Percentiles rank a stretch among this genome's conserved stretches.
Evolutionary conservation across 1,139 yeast genomes (phyloP).

Genomic region (Diutina neorugosa): DNA sequence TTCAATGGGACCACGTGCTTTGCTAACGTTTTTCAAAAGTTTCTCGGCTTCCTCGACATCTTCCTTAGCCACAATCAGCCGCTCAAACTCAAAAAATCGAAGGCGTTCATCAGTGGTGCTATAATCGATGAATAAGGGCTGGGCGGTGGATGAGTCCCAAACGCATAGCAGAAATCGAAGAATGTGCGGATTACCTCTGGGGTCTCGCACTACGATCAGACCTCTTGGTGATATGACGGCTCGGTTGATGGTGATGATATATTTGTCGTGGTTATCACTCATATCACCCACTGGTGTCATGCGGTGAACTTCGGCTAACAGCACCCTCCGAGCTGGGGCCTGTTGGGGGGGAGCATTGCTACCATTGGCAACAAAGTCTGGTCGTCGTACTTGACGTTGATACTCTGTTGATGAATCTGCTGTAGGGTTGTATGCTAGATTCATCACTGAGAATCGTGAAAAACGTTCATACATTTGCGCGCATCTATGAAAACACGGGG

Average conservation of each 20-base stretch:
- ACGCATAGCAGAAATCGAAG: not conserved
- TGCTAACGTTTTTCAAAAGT: not conserved
- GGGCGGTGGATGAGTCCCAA: not conserved
- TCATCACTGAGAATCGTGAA: not conserved
- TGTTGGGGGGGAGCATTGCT: not conserved
- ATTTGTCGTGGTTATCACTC: not conserved
- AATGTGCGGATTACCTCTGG: not conserved
- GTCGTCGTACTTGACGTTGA: not conserved
- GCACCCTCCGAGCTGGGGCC: not conserved
- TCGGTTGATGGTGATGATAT: not conserved
- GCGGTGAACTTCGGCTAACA: not conserved
- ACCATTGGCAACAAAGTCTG: not conserved
- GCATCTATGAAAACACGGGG: not conserved
- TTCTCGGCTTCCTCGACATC: not conserved
- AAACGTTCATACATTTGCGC: not conserved
- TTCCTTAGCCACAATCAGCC: too few species aligned
- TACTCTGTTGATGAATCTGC: not conserved
- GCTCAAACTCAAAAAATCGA: not conserved
- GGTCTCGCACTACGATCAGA: not conserved
- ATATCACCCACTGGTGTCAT: not conserved
- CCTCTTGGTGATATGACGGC: not conserved
- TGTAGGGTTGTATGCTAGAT: not conserved
- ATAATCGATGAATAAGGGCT: not conserved
- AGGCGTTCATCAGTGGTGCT: not conserved
- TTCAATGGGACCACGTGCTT: not conserved